Evolutionary conservation across 2,329 filamentous ascomycete genomes (phyloP).

Genomic region (Anisogramma anomala): DNA sequence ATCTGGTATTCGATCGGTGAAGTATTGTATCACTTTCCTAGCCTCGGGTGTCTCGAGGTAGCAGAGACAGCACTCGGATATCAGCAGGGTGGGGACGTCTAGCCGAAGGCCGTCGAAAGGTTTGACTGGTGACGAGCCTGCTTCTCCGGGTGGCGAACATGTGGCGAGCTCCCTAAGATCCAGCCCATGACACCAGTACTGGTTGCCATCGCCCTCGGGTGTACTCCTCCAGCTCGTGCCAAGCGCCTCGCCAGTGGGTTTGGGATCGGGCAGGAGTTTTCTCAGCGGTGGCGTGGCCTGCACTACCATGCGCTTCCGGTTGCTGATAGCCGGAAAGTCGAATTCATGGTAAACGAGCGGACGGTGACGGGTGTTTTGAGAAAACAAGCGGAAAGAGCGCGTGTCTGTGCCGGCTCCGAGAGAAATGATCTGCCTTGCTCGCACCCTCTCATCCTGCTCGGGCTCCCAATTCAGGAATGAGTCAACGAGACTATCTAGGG

Average conservation of each 20-base stretch:
- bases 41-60: constrained; percentile 64
- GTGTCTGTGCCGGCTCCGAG: constrained; percentile 93
- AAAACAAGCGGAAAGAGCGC: constrained; percentile 64
- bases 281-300: constrained; percentile 34
- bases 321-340: constrained; percentile 70
- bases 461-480: constrained; percentile 47
- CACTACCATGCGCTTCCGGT: constrained; percentile 48
- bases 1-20: constrained; percentile 39
- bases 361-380: constrained; percentile 24
- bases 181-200: constrained; percentile 49
- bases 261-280: constrained; percentile 26
- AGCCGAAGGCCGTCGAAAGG: constrained; percentile 24
- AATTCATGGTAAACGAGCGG: constrained; percentile 76
- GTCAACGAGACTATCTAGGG: constrained; percentile 66
- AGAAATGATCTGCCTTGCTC: constrained; percentile 67
- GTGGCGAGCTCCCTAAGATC: constrained; percentile 54
- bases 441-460: constrained; percentile 16
- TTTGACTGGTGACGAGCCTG: constrained; percentile 14
- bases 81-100: constrained; percentile 64
- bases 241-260: constrained; percentile 3
- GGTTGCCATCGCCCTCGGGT: constrained; percentile 26
- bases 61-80: constrained; percentile 93
- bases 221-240: constrained; percentile 29
- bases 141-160: neutral
- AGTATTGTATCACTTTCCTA: constrained; percentile 51